These are phyloP conservation scores for Clathrus columnatus DNA, from an alignment of 768 basidiomycete species.

Conservation along the genomic window DNA sequence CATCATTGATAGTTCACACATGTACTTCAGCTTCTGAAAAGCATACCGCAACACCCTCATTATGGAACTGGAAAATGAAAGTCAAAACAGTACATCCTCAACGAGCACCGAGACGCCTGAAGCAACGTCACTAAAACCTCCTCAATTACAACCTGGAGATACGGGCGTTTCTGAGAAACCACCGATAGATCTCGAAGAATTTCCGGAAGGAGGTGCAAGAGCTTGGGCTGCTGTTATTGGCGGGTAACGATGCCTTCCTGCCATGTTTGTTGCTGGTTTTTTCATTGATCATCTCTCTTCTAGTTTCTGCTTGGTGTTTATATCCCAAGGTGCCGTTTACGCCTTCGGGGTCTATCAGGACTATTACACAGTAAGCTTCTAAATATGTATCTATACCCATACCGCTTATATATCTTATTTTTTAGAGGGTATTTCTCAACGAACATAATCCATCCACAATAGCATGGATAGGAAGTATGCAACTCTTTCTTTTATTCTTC, in stretches of 20 bases:
- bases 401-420: background rate
- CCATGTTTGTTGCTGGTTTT: background rate
- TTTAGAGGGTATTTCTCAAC: slow-evolving; percentile 29
- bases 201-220: slow-evolving; percentile 37
- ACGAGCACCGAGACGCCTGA: too few relatives aligned
- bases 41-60: too few relatives aligned
- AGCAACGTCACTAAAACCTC: too few relatives aligned
- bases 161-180: too few relatives aligned
- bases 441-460: slow-evolving; percentile 28
- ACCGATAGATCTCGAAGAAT: too few relatives aligned
- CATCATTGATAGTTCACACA: too few relatives aligned
- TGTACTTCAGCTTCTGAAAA: too few relatives aligned
- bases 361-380: slow-evolving; percentile 40
- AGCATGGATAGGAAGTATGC: slow-evolving; percentile 12
- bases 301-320: slow-evolving; percentile 37
- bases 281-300: background rate
- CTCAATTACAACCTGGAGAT: too few relatives aligned
- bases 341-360: slow-evolving; percentile 43
- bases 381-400: background rate
- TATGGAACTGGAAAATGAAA: too few relatives aligned
- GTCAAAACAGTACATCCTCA: too few relatives aligned
- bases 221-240: slow-evolving; percentile 41
- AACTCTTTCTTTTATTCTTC: slow-evolving; percentile 6
- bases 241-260: slow-evolving; percentile 27
- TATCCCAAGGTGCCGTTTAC: slow-evolving; percentile 41